phyloP scores from a whole-genome alignment of 2,329 filamentous ascomycete genomes.

The Penicillium sp. region DNA sequence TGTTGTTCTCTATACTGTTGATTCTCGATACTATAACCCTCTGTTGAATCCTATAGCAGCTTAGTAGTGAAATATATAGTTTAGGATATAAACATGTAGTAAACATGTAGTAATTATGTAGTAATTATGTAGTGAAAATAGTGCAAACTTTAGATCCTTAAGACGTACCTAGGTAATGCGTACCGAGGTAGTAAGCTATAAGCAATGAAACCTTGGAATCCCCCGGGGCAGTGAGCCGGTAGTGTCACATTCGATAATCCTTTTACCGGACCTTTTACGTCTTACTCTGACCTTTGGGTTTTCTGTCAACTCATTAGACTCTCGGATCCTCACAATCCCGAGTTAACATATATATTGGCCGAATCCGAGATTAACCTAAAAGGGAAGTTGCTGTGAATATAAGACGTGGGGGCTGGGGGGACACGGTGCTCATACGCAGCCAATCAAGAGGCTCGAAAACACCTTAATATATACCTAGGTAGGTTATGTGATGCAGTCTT shows the following conservation, averaged over 20 bases:
- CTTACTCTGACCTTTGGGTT: not conserved
- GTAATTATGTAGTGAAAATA: too few species aligned
- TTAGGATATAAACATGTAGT: too few species aligned
- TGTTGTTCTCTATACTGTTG: too few species aligned
- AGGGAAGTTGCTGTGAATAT: not conserved
- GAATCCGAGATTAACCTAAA: not conserved
- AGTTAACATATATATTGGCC: not conserved
- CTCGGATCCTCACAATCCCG: not conserved
- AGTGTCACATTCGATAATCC: not conserved
- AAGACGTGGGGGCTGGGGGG: not conserved
- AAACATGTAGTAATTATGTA: too few species aligned
- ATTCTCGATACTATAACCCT: too few species aligned
- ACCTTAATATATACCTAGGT: not conserved
- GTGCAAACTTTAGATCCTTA: too few species aligned
- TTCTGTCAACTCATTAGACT: not conserved
- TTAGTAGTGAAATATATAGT: too few species aligned
- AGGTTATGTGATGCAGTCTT: not conserved
- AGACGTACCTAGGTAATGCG: too few species aligned
- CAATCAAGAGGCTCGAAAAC: not conserved
- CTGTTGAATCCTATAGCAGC: too few species aligned
- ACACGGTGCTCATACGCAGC: not conserved
- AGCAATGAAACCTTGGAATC: too few species aligned
- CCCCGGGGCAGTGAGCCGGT: too few species aligned
- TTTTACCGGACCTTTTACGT: not conserved
- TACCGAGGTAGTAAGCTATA: too few species aligned